Percentiles rank a stretch among this genome's conserved stretches.
These are phyloP conservation scores for Lithocarpus polystachyus DNA, from an alignment of 306 rosid genomes.

Conservation along the genomic window DNA sequence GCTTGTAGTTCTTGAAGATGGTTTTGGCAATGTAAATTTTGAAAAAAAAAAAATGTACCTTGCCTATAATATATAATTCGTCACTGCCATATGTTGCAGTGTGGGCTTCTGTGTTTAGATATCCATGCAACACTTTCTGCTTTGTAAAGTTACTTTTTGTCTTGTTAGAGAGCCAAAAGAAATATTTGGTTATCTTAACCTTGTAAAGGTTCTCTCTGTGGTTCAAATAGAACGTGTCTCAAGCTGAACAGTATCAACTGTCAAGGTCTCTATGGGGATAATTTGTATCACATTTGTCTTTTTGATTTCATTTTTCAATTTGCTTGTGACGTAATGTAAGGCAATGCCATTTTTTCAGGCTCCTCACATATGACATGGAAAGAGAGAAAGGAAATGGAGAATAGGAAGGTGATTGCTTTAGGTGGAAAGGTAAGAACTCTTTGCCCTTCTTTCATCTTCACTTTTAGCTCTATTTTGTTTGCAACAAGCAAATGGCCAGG, in stretches of 20 bases:
- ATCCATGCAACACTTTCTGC: too few relatives aligned
- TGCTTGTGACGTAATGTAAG: constrained; percentile 16
- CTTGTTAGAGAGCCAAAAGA: background rate
- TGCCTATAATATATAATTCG: background rate
- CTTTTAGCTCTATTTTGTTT: background rate
- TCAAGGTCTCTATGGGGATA: background rate
- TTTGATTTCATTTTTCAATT: background rate
- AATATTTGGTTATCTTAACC: background rate
- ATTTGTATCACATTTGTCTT: background rate
- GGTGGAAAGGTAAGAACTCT: constrained; percentile 74
- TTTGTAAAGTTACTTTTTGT: background rate
- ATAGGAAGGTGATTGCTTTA: constrained; percentile 61
- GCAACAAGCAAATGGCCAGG: background rate
- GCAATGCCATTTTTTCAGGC: constrained; percentile 38
- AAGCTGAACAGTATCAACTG: background rate
- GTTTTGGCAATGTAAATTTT: background rate
- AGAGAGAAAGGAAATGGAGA: constrained; percentile 69
- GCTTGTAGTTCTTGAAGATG: background rate
- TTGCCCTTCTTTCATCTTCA: constrained; percentile 10
- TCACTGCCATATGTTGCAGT: background rate
- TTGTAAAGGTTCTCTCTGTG: background rate
- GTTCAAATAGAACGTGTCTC: background rate
- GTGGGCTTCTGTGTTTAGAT: background rate
- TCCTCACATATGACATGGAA: constrained; percentile 80
- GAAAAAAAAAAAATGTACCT: background rate